Base-by-base conservation (phyloP, 129 eudicot species). In the Pseudognaphalium luteoalbum region DNA sequence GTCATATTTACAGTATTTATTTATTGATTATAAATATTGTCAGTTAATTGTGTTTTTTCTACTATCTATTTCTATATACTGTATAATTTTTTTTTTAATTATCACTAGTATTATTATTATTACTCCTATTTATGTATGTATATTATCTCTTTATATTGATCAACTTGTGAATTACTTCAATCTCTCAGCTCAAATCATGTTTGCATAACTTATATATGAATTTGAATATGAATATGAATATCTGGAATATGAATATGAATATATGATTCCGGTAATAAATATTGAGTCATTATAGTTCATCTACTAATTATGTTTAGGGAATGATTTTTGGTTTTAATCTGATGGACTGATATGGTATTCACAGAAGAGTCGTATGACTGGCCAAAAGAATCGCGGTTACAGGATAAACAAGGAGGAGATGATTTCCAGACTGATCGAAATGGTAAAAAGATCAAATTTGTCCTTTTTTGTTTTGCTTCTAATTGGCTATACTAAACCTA, bases 311-410 rank as follows among this genome's bases (percentile, higher is more conserved):
- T 10, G 52, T 50, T 14, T 62, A 16, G 51, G 10, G 35, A 8
- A 11, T 30, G 12, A 15, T 29, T 17, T 25, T n/a, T 69, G 1
- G 21, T 6, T 1, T 70, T 19, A 25, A 8, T 62, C 68, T 9
- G 5, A 60, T 29, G 19, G 33, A 15, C 22, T 61, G 29, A 33
- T 72, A 62, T 34, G 72, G 22, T 41, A 35, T 41, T 15, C 54
- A 17, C 80, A 70, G 79, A 68, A 65, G 74, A 37, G 57, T 77
- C 76, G 3, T 34, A 6, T 60, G 54, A 39, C 57, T 84, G 89
- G 85, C 88, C 81, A 34, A 78, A 81, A 58, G 81, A 79, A 62
- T 83, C 83, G 21, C 66, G 84, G 44, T 76, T 81, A 68, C 81
- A 76, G 80, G 81, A 71, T 74, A 85, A 87, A 41, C 82, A 72